These are phyloP conservation scores for Megacollybia marginata DNA, from an alignment of 768 basidiomycete genomes.

Conservation along the genomic window DNA sequence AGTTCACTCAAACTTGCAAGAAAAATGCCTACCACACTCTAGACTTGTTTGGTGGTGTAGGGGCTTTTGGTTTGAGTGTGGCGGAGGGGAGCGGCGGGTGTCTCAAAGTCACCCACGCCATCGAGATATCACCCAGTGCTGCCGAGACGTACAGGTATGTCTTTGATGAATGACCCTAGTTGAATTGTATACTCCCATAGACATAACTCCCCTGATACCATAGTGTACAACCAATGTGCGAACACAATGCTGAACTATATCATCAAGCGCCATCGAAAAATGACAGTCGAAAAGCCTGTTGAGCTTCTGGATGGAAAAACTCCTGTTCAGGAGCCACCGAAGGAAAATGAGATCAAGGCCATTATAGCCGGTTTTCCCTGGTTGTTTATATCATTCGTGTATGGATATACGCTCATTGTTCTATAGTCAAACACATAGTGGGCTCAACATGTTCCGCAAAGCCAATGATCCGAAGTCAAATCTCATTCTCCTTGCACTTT, in stretches of 20 bases:
- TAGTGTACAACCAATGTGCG: constrained; percentile 65
- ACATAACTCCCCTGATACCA: constrained; percentile 42
- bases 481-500: constrained; percentile 54
- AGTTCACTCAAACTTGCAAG: constrained; percentile 23
- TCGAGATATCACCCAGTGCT: constrained; percentile 75
- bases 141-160: constrained; percentile 56
- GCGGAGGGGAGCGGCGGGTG: constrained; percentile 39
- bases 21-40: constrained; percentile 23
- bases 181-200: constrained; percentile 17
- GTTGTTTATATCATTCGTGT: too few relatives aligned
- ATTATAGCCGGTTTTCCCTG: constrained; percentile 69
- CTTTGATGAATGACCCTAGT: neutral
- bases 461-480: constrained; percentile 64
- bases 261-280: constrained; percentile 42
- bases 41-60: constrained; percentile 47
- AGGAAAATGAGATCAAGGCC: constrained; percentile 49
- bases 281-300: constrained; percentile 28
- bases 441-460: constrained; percentile 62
- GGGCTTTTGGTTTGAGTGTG: constrained; percentile 58
- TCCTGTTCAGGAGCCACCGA: constrained; percentile 37
- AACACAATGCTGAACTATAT: constrained; percentile 56
- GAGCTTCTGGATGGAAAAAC: constrained; percentile 30
- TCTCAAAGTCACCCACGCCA: constrained; percentile 51
- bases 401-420: too few relatives aligned
- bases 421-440: constrained; percentile 59